Conservation (phyloP, 2,329 filamentous ascomycete species). For the Dothistroma septosporum region DNA sequence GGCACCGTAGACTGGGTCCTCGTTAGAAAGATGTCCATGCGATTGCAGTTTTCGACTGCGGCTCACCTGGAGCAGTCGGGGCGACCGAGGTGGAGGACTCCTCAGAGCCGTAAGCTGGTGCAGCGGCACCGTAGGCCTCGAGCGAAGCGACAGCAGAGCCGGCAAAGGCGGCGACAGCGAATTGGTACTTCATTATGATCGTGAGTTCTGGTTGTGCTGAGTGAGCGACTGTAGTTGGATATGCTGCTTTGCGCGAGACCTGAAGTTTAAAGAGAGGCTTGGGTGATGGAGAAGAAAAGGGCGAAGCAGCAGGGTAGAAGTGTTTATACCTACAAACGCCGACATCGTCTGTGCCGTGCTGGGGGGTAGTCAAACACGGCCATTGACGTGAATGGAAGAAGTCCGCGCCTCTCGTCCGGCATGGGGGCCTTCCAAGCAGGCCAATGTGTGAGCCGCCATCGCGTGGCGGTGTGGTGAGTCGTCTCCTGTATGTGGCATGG, state of each 20-base stretch:
- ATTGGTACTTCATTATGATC: slow-evolving; percentile 12
- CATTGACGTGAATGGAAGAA: neutral
- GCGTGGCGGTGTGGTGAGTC: slow-evolving; percentile 2
- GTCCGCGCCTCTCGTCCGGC: neutral
- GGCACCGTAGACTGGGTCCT: neutral
- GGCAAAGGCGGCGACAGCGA: slow-evolving; percentile 10
- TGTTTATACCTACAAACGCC: slow-evolving; percentile 1
- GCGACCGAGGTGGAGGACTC: neutral
- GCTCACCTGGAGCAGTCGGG: slow-evolving; percentile 2
- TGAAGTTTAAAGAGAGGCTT: neutral
- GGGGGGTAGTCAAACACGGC: slow-evolving; percentile 1
- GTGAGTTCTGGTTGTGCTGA: neutral
- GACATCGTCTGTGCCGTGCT: neutral
- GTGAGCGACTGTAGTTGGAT: slow-evolving; percentile 7
- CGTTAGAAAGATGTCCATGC: neutral
- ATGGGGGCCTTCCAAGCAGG: neutral
- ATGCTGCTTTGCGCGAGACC: slow-evolving; percentile 1
- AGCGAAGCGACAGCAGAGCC: slow-evolving; percentile 9
- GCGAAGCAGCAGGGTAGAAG: slow-evolving; percentile 1
- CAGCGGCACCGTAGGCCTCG: slow-evolving; percentile 4
- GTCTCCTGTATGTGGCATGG: neutral
- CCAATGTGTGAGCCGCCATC: neutral
- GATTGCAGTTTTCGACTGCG: neutral
- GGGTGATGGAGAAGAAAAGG: neutral
- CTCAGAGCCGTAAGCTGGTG: slow-evolving; percentile 1